A percentile compares a stretch with the other conserved stretches of the same genome.
phyloP scores from a whole-genome alignment of 805 yeast genomes.

The Candida verbasci region DNA sequence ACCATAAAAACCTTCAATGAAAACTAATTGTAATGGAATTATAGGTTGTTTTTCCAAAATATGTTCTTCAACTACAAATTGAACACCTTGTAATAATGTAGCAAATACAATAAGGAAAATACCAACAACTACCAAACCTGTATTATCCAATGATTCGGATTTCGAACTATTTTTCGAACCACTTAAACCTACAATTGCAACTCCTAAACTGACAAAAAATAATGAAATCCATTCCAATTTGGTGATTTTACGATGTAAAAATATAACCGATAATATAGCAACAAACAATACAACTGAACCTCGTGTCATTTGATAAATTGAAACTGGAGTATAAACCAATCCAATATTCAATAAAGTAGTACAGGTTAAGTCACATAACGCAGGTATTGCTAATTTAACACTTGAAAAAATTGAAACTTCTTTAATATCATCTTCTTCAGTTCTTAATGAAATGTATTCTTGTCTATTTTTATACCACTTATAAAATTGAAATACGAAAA shows the following conservation, averaged over 20 bases:
- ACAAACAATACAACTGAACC: conserved; percentile 75
- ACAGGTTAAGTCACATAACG: conserved; percentile 66
- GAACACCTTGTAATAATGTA: conserved; percentile 66
- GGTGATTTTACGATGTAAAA: conserved; percentile 52
- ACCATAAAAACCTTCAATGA: conserved; percentile 73
- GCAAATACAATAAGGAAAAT: conserved; percentile 55
- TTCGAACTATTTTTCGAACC: conserved; percentile 39
- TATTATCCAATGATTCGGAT: conserved; percentile 7
- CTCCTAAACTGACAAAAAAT: conserved; percentile 61
- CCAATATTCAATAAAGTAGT: conserved; percentile 79
- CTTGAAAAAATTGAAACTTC: conserved; percentile 11
- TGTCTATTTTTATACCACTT: conserved; percentile 12
- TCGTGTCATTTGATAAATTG: conserved; percentile 81
- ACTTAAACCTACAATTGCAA: conserved; percentile 68
- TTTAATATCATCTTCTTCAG: conserved; percentile 5
- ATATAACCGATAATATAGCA: conserved; percentile 62
- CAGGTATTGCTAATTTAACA: conserved; percentile 49
- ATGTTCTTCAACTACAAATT: conserved; percentile 75
- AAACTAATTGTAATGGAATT: conserved; percentile 63
- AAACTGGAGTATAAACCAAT: conserved; percentile 67
- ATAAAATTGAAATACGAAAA: conserved; percentile 34
- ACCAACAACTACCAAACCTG: conserved; percentile 44
- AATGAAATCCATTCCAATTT: conserved; percentile 67
- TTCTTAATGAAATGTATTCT: conserved; percentile 12
- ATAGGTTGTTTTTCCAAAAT: conserved; percentile 50